phyloP scores from a whole-genome alignment of 805 yeast species.

The Candida schatavii region DNA sequence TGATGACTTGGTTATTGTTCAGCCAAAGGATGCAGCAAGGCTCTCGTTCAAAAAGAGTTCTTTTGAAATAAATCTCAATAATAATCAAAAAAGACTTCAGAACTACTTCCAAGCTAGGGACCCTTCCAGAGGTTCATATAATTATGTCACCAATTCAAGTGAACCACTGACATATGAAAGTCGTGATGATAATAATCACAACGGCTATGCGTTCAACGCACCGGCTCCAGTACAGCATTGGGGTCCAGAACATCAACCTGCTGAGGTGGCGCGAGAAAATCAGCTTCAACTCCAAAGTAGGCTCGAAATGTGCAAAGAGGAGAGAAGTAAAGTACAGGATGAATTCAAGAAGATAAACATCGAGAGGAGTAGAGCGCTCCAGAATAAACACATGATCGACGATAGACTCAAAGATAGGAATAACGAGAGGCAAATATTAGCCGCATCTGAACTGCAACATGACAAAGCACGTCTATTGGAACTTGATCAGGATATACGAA shows the following conservation, averaged over 20 bases:
- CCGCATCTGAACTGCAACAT: not conserved
- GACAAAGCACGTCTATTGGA: not conserved
- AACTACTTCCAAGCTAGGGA: too few species aligned
- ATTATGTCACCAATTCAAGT: too few species aligned
- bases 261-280: not conserved
- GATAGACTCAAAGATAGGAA: not conserved
- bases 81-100: not conserved
- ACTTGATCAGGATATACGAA: not conserved
- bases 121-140: too few species aligned
- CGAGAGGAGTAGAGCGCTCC: not conserved
- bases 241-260: constrained; percentile 1
- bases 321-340: not conserved
- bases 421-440: not conserved
- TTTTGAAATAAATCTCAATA: constrained; percentile 11
- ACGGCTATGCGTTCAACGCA: constrained; percentile 18
- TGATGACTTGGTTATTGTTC: constrained; percentile 28
- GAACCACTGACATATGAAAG: too few species aligned
- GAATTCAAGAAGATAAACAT: not conserved
- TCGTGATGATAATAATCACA: too few species aligned
- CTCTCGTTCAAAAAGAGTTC: constrained; percentile 23
- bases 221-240: constrained; percentile 30
- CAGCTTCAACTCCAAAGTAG: not conserved
- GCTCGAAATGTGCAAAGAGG: not conserved
- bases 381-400: not conserved
- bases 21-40: constrained; percentile 28